Conservation (phyloP, 1,284 basidiomycete species). For the Coniophora puteana region DNA sequence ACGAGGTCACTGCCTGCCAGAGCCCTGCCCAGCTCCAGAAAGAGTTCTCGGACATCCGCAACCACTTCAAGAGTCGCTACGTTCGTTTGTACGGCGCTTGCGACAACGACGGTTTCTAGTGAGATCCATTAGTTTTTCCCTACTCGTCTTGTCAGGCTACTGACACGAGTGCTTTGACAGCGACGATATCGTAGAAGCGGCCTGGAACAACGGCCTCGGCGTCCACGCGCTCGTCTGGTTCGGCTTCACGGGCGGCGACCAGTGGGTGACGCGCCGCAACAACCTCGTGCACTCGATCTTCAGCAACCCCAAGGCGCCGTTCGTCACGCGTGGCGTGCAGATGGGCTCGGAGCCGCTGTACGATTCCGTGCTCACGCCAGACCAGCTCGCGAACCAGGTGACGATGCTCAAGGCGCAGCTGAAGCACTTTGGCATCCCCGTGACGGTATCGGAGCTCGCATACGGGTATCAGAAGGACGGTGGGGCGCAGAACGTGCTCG, state of each 20-base stretch:
- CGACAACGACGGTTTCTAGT: conserved; percentile 66
- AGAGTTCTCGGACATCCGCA: conserved; percentile 63
- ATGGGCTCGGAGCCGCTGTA: conserved; percentile 77
- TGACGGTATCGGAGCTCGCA: conserved; percentile 56
- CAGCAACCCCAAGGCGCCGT: conserved; percentile 62
- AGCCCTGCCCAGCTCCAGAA: conserved; percentile 41
- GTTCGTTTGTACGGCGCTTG: conserved; percentile 70
- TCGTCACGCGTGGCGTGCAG: conserved; percentile 62
- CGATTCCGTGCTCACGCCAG: conserved; percentile 52
- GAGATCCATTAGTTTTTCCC: conserved; percentile 25
- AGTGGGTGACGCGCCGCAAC: conserved; percentile 55
- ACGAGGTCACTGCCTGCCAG: conserved; percentile 60
- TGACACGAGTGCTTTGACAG: conserved; percentile 29
- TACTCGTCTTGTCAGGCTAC: neutral
- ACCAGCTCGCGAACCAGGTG: conserved; percentile 58
- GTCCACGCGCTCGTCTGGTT: conserved; percentile 78
- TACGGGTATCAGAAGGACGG: conserved; percentile 49
- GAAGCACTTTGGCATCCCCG: conserved; percentile 52
- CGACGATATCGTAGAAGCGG: conserved; percentile 67
- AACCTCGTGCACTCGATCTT: conserved; percentile 51
- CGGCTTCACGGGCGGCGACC: conserved; percentile 53
- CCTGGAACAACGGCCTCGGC: conserved; percentile 65
- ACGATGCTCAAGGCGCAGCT: conserved; percentile 45
- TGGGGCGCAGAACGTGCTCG: conserved; percentile 54
- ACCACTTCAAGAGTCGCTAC: conserved; percentile 62